Evolutionary conservation across 2,329 filamentous ascomycete species (phyloP).

Genomic region (Fusarium clavum): DNA sequence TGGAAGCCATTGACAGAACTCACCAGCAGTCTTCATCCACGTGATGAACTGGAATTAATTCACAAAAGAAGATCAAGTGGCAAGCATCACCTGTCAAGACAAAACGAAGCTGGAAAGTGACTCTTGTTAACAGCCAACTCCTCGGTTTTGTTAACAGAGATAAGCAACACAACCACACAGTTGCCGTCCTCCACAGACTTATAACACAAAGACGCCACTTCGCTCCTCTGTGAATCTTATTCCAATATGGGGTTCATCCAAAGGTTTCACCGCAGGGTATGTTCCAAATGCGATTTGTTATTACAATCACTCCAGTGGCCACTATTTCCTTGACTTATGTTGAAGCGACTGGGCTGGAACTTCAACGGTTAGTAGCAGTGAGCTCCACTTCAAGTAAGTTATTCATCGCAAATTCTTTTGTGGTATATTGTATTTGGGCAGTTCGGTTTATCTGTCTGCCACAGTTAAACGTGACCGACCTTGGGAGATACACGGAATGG

Average conservation of each 20-base stretch:
- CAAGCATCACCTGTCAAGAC: neutral
- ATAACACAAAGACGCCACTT: slow-evolving; percentile 13
- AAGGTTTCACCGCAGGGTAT: slow-evolving; percentile 38
- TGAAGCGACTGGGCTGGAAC: slow-evolving; percentile 1
- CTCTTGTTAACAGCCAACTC: neutral
- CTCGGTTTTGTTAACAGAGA: slow-evolving; percentile 1
- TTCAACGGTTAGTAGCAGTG: neutral
- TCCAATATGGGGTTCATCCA: neutral
- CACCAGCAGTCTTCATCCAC: neutral
- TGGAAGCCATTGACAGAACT: neutral
- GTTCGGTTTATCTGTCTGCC: neutral
- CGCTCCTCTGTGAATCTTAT: neutral
- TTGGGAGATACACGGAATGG: neutral
- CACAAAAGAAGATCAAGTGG: neutral
- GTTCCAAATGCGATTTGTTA: slow-evolving; percentile 32
- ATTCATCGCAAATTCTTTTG: neutral
- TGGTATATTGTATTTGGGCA: neutral
- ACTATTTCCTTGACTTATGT: slow-evolving; percentile 10
- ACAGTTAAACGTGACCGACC: neutral
- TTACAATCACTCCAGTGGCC: slow-evolving; percentile 3
- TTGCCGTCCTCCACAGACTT: slow-evolving; percentile 28
- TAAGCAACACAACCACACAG: slow-evolving; percentile 28
- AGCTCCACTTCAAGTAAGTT: neutral
- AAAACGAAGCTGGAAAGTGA: neutral
- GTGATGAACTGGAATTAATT: neutral